Percentiles rank a stretch among this genome's conserved stretches.
These are phyloP conservation scores for Colletotrichum theobromicola DNA, from an alignment of 2,329 filamentous ascomycete genomes.

Conservation along the genomic window DNA sequence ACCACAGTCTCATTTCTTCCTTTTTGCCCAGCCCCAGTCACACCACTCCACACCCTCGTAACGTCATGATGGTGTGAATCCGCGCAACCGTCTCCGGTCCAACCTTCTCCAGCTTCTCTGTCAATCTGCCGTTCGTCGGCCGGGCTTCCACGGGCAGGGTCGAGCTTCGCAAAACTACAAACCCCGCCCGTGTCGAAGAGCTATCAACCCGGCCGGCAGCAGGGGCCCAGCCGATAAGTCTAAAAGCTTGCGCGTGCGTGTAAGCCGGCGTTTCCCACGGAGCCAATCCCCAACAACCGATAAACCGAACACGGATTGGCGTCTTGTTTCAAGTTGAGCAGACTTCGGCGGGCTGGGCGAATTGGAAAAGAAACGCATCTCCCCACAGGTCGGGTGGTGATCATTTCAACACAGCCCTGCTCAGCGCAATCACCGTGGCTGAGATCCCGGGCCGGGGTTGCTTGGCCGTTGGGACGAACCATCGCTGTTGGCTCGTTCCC, in stretches of 20 bases:
- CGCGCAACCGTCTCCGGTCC: background rate
- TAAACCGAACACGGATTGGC: background rate
- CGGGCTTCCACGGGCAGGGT: background rate
- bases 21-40: background rate
- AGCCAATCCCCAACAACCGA: background rate
- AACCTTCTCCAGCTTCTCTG: background rate
- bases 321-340: background rate
- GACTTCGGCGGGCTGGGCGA: background rate
- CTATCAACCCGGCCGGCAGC: background rate
- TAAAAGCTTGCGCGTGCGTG: background rate
- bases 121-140: background rate
- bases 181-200: background rate
- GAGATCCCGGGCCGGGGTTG: background rate
- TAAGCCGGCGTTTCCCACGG: background rate
- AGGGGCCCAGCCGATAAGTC: background rate
- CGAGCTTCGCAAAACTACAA: background rate
- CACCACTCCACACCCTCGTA: background rate
- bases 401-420: conserved; percentile 14
- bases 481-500: conserved; percentile 12
- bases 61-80: background rate
- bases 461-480: conserved; percentile 17
- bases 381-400: conserved; percentile 1
- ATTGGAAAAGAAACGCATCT: background rate
- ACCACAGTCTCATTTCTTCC: background rate
- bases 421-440: conserved; percentile 21